These are phyloP conservation scores for Hanseniaspora hatyaiensis DNA, from an alignment of 805 yeast genomes.

Conservation along the genomic window DNA sequence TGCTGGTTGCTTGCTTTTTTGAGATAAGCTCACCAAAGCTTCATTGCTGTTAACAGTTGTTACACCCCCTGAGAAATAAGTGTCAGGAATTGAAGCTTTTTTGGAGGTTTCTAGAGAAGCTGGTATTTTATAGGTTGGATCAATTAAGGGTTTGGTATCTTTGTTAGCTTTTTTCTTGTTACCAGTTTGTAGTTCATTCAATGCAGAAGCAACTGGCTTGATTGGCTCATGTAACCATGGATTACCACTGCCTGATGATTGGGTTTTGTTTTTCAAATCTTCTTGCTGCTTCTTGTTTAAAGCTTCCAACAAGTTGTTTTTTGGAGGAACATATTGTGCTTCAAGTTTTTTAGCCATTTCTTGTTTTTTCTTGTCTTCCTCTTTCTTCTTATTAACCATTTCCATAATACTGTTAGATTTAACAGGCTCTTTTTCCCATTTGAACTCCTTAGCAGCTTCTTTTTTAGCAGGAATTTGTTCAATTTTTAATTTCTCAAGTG, in stretches of 20 bases:
- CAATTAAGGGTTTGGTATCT: neutral
- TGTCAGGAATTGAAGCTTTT: neutral
- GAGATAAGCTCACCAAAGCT: neutral
- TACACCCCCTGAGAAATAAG: neutral
- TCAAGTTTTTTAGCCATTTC: slow-evolving; percentile 2
- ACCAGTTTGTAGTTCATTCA: neutral
- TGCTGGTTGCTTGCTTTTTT: too few species aligned
- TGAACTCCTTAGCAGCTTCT: neutral
- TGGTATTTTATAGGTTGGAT: neutral
- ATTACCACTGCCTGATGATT: too few species aligned
- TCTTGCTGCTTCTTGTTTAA: neutral
- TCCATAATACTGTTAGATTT: slow-evolving; percentile 17
- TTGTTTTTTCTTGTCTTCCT: slow-evolving; percentile 14
- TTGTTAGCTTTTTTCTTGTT: neutral
- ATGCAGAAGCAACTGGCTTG: too few species aligned
- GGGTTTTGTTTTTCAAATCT: too few species aligned
- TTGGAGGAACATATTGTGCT: neutral
- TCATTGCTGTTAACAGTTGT: neutral
- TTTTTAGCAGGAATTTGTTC: neutral
- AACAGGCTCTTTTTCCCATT: slow-evolving; percentile 18
- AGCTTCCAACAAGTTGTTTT: slow-evolving; percentile 4
- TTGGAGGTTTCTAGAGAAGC: neutral
- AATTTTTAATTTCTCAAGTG: too few species aligned
- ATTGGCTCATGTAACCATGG: neutral
- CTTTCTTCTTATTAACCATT: slow-evolving; percentile 7